Percentiles rank a stretch among this genome's conserved stretches.
These are phyloP conservation scores for Lentinus tigrinus DNA, from an alignment of 768 basidiomycete genomes.

Conservation along the genomic window DNA sequence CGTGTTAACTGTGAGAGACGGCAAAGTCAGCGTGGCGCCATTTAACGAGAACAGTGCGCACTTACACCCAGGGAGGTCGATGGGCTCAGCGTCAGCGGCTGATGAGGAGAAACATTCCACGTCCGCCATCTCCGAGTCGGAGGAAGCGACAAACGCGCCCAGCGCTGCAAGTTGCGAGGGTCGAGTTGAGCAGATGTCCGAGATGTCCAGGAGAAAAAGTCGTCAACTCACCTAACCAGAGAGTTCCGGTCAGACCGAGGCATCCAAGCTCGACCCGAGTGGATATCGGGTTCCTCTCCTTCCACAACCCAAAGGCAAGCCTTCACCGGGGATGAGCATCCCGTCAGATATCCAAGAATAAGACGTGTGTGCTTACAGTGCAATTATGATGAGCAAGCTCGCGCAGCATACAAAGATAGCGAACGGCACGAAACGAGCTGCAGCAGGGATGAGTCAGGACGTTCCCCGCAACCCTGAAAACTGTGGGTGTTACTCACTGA, in stretches of 20 bases:
- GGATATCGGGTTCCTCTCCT: conserved; percentile 73
- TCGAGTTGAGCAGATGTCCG: background rate
- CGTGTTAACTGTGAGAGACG: conserved; percentile 58
- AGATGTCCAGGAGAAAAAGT: background rate
- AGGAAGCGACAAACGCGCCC: conserved; percentile 68
- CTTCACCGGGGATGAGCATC: conserved; percentile 33
- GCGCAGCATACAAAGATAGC: conserved; percentile 77
- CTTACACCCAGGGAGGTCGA: conserved; percentile 68
- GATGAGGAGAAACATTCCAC: conserved; percentile 79
- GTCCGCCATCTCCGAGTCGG: conserved; percentile 75
- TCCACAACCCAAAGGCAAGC: conserved; percentile 61
- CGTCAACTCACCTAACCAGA: conserved; percentile 69
- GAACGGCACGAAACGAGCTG: conserved; percentile 86
- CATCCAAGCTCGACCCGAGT: conserved; percentile 75
- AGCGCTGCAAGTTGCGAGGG: conserved; percentile 48
- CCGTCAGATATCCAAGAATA: background rate
- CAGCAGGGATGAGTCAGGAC: background rate
- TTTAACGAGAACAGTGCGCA: conserved; percentile 11
- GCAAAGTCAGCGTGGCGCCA: background rate
- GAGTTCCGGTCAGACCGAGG: conserved; percentile 66
- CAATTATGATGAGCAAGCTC: conserved; percentile 64
- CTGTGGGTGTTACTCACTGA: conserved; percentile 59
- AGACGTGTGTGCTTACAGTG: conserved; percentile 50
- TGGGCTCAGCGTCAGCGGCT: conserved; percentile 45
- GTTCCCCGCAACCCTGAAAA: background rate